Evolutionary conservation across 2,329 filamentous ascomycete genomes (phyloP), one percentile per base, ranked within the genome.

Genomic region (Apiospora rasikravindrae): DNA sequence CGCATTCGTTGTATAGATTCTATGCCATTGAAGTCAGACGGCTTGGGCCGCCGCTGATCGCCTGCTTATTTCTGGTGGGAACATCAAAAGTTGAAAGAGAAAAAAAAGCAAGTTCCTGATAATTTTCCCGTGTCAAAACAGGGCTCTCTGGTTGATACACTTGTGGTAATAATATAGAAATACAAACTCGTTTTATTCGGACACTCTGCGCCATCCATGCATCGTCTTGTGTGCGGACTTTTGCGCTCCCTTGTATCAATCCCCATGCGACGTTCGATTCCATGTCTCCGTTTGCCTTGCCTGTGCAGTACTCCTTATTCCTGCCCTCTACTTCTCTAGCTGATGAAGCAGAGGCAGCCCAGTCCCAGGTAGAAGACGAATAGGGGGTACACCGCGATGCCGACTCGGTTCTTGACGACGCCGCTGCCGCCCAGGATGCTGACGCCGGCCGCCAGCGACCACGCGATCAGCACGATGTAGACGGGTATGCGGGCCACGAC

Each of bases 311-410:
- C 11, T n/a, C 1, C 26, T 33, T 22, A 26, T 1, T 33, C 14
- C 29, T 33, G 1, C n/a, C 29, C 16, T 37, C 53, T n/a, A 4
- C 29, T 64, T 33, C 22, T 57, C 81, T 90, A 98, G 85, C 95
- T 98, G 82, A 99, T 98, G 83, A 98, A 98, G 87, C 96, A 99
- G 73, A 99, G 88, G 82, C 95, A 98, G 70, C 95, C 96, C 77
- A 99, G 86, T 45, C 94, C 94, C 72, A 98, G 86, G 83, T 99
- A 99, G 84, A 98, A 99, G 68, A 98, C 93, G 80, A 98, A 93
- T 70, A 99, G 86, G 71, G 96, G 96, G 81, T 97, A 99, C 29
- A 99, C 95, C 24, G 96, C 96, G 79, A 99, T 91, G 33, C 92
- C 94, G 67, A 98, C 95, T 69, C 96, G 89, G 84, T 98, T 98